Percentiles rank a stretch among this genome's conserved stretches.
Evolutionary conservation across 306 rosid genomes (phyloP).

Genomic region (Ammopiptanthus mongolicus): DNA sequence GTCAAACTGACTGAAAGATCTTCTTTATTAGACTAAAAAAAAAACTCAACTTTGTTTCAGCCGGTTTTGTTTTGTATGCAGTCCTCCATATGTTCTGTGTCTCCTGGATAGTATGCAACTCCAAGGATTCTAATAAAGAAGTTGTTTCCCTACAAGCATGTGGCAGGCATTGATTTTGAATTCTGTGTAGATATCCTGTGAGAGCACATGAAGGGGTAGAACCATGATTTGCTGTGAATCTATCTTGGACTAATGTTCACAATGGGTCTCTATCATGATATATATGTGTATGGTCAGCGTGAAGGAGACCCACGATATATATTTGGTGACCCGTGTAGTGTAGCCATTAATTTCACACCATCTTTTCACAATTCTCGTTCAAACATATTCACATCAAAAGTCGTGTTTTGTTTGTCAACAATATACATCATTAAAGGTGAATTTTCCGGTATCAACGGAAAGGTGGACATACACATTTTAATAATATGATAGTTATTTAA

Average conservation of each 20-base stretch:
- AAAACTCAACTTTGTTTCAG: too few species aligned
- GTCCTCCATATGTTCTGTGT: background rate
- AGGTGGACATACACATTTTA: too few species aligned
- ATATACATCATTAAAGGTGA: background rate
- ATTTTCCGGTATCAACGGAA: background rate
- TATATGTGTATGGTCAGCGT: background rate
- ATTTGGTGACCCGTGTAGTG: background rate
- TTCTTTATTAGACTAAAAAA: too few species aligned
- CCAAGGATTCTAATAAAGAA: background rate
- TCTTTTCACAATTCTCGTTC: background rate
- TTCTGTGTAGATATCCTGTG: too few species aligned
- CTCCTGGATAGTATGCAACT: background rate
- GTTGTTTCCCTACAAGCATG: background rate
- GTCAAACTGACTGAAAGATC: too few species aligned
- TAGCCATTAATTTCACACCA: background rate
- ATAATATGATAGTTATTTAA: too few species aligned
- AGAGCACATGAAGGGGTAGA: background rate
- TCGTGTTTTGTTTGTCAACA: background rate
- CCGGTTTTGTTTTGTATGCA: background rate
- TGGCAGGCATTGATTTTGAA: too few species aligned
- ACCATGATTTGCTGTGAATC: background rate
- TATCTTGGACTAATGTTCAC: background rate
- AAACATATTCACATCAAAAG: background rate
- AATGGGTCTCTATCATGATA: background rate
- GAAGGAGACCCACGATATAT: background rate